phyloP scores from a whole-genome alignment of 805 yeast genomes.

The Dipodascus albidus region DNA sequence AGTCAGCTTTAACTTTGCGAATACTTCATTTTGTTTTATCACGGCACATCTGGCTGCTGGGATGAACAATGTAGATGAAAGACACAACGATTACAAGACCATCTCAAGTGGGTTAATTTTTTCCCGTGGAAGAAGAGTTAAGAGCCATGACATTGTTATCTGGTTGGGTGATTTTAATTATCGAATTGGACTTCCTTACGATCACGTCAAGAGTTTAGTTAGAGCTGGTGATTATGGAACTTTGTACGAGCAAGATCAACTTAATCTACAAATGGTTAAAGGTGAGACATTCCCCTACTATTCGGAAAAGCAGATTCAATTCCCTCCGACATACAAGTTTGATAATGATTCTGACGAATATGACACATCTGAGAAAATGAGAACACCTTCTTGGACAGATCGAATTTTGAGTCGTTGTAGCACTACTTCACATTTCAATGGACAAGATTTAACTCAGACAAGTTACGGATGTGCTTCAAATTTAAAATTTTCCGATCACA shows the following conservation, averaged over 20 bases:
- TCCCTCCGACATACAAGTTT: conserved; percentile 86
- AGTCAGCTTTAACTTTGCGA: conserved; percentile 72
- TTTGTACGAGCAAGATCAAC: conserved; percentile 65
- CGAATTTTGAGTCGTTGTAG: conserved; percentile 47
- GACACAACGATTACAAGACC: conserved; percentile 74
- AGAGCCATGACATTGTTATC: conserved; percentile 74
- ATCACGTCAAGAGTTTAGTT: conserved; percentile 53
- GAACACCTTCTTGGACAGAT: conserved; percentile 97
- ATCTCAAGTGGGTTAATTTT: conserved; percentile 69
- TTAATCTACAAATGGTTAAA: conserved; percentile 58
- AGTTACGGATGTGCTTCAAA: conserved; percentile 56
- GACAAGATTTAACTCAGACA: conserved; percentile 45
- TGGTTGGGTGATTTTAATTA: conserved; percentile 97
- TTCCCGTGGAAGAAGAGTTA: conserved; percentile 60
- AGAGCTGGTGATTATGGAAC: conserved; percentile 33
- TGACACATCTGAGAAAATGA: conserved; percentile 83
- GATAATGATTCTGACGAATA: conserved; percentile 73
- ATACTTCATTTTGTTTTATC: conserved; percentile 69
- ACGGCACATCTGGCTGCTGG: conserved; percentile 97
- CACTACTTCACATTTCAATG: conserved; percentile 19
- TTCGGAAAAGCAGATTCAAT: conserved; percentile 63
- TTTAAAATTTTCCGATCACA: conserved; percentile 71
- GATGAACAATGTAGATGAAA: conserved; percentile 61
- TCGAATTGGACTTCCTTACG: conserved; percentile 60
- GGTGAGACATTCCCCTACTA: conserved; percentile 67